These are phyloP conservation scores for Crepidotus variabilis DNA, from an alignment of 768 basidiomycete genomes.

Conservation along the genomic window DNA sequence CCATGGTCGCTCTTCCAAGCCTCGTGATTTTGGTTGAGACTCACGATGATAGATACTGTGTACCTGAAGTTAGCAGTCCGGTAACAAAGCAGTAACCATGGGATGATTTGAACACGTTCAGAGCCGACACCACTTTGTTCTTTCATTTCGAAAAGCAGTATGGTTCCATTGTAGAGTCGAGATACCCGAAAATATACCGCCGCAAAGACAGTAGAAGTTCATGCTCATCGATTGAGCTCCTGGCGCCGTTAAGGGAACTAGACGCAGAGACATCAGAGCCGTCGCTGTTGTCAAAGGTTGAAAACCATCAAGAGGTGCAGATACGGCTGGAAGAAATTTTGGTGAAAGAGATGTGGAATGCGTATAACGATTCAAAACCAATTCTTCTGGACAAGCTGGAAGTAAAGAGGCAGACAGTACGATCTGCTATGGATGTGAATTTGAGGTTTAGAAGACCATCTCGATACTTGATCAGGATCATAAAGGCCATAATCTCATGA, in stretches of 20 bases:
- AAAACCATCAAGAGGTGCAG: no score
- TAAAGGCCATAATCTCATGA: not conserved
- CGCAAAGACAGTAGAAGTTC: no score
- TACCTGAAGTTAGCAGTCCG: not conserved
- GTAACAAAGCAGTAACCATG: not conserved
- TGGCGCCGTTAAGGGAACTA: not conserved
- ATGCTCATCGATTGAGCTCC: no score
- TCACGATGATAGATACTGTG: not conserved
- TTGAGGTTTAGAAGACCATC: not conserved
- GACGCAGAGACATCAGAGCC: not conserved
- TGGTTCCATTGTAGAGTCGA: not conserved
- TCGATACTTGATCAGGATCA: not conserved
- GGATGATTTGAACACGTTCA: not conserved
- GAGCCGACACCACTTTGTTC: not conserved
- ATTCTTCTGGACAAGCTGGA: no score
- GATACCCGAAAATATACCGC: not conserved
- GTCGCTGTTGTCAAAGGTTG: no score
- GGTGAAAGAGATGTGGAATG: no score
- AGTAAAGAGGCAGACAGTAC: no score
- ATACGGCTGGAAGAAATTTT: no score
- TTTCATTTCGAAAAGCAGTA: not conserved
- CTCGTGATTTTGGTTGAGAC: no score
- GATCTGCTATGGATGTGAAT: no score
- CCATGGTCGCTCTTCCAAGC: no score
- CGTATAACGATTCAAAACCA: no score